phyloP scores from a whole-genome alignment of 2,329 filamentous ascomycete genomes.

The Fusarium tjaetaba region DNA sequence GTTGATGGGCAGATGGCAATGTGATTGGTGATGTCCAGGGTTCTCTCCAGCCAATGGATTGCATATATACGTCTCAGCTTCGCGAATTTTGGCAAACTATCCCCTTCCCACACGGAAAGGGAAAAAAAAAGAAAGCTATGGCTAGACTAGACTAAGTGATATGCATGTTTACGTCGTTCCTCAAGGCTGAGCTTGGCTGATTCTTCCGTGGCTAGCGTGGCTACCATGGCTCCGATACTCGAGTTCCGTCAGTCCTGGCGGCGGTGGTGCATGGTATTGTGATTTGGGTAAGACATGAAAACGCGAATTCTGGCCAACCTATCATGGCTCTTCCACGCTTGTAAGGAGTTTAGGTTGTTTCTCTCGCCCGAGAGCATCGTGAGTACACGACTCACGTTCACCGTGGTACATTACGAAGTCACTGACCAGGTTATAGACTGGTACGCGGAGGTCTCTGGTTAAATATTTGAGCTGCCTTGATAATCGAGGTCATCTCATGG shows the following conservation, averaged over 20 bases:
- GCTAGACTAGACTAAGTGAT: too few relatives aligned
- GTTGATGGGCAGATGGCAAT: too few relatives aligned
- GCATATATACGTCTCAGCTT: not conserved
- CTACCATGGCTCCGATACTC: too few relatives aligned
- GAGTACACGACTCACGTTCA: rapidly evolving
- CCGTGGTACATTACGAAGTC: rapidly evolving
- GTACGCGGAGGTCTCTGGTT: rapidly evolving
- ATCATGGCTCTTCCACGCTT: not conserved
- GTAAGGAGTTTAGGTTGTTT: rapidly evolving
- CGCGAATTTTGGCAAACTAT: not conserved
- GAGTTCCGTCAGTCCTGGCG: not conserved
- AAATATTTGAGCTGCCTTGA: too few relatives aligned
- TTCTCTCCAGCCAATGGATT: too few relatives aligned
- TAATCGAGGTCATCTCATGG: not conserved
- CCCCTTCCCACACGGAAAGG: too few relatives aligned
- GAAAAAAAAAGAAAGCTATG: too few relatives aligned
- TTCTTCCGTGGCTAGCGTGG: too few relatives aligned
- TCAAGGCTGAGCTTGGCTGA: too few relatives aligned
- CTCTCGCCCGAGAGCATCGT: not conserved
- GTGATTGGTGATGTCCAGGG: too few relatives aligned
- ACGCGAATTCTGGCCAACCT: not conserved
- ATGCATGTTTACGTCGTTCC: too few relatives aligned
- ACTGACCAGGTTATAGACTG: too few relatives aligned
- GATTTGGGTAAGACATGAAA: rapidly evolving
- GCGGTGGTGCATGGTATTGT: not conserved